Percentiles rank a stretch among this genome's conserved stretches.
phyloP scores from a whole-genome alignment of 2,329 filamentous ascomycete genomes.

The Rhynchosporium agropyri region DNA sequence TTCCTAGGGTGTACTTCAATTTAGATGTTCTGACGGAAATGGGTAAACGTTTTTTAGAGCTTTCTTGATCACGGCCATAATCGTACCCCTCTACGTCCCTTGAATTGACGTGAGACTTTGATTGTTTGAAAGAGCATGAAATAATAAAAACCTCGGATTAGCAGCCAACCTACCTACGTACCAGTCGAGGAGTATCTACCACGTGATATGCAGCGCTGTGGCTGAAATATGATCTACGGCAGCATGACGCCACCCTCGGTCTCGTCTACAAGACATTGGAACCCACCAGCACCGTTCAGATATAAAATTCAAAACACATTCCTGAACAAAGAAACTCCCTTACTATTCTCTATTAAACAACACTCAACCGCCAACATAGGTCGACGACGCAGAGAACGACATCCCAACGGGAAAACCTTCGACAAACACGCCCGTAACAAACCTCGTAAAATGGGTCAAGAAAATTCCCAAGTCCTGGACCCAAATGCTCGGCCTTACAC shows the following conservation, averaged over 20 bases:
- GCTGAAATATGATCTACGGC: no score
- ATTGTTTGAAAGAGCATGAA: no score
- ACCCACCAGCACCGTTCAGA: background rate
- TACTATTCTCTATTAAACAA: background rate
- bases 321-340: background rate
- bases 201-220: no score
- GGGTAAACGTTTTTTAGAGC: no score
- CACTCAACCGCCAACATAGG: slow-evolving; percentile 26
- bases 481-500: slow-evolving; percentile 62
- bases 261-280: background rate
- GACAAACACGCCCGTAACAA: slow-evolving; percentile 24
- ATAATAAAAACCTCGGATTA: no score
- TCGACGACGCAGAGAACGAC: slow-evolving; percentile 22
- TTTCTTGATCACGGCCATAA: no score
- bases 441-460: slow-evolving; percentile 77
- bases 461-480: slow-evolving; percentile 70
- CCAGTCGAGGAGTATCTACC: no score
- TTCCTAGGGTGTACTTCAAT: no score
- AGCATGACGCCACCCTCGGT: background rate
- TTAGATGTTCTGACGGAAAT: no score
- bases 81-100: no score
- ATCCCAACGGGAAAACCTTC: slow-evolving; percentile 22
- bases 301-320: background rate
- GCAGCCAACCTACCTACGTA: no score
- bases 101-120: no score